A percentile compares a stretch with the other conserved stretches of the same genome.
phyloP scores from a whole-genome alignment of 345 rosid species.

The Ailanthus altissimus region DNA sequence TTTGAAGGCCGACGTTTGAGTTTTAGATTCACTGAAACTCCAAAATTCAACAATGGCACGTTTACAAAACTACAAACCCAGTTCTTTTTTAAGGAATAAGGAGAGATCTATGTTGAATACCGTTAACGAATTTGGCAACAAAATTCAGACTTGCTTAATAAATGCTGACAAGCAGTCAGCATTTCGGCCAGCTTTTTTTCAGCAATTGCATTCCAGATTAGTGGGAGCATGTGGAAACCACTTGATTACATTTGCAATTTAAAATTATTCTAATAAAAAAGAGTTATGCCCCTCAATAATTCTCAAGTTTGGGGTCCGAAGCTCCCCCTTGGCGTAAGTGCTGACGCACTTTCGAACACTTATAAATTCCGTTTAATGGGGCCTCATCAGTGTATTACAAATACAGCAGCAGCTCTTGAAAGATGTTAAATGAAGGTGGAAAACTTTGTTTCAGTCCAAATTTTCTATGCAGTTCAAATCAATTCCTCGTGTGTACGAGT shows the following conservation, averaged over 20 bases:
- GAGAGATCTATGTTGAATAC: not conserved
- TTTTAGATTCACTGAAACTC: not conserved
- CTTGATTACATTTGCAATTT: not conserved
- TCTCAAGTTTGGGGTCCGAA: too few relatives aligned
- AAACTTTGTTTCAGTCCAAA: too few relatives aligned
- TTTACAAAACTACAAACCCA: not conserved
- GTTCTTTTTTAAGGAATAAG: not conserved
- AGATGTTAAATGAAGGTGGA: too few relatives aligned
- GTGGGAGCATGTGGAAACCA: conserved; percentile 28
- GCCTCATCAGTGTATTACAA: too few relatives aligned
- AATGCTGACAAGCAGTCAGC: not conserved
- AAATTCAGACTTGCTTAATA: not conserved
- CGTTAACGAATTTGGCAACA: not conserved
- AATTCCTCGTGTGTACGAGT: too few relatives aligned
- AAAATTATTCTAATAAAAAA: not conserved
- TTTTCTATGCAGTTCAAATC: too few relatives aligned
- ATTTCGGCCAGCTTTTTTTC: too few relatives aligned
- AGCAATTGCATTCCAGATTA: conserved; percentile 14
- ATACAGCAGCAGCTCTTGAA: too few relatives aligned
- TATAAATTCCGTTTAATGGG: too few relatives aligned
- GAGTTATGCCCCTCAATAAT: not conserved
- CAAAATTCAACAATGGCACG: not conserved
- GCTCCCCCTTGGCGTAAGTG: too few relatives aligned
- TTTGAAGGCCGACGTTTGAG: not conserved
- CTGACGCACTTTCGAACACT: too few relatives aligned